Base-by-base conservation (phyloP, 164 flowering plant species). In the Stephania yunnanensis region DNA sequence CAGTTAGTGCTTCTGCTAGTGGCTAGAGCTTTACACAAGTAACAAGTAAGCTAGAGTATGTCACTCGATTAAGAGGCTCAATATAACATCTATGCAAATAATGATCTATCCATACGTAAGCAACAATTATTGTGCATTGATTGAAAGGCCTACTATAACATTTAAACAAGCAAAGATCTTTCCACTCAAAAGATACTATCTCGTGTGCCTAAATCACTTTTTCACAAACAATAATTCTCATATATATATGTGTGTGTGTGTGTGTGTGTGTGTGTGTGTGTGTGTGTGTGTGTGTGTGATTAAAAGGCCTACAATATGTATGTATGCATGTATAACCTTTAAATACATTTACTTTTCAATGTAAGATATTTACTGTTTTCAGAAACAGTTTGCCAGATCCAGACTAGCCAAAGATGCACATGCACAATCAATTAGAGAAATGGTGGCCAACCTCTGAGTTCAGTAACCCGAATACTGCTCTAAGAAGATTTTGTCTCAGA, bases 401-500 rank as follows among this genome's bases (percentile, higher is more conserved):
- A 29, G 1, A 3, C 15, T 1, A 58, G 45, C 45, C n/a, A 20
- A 15, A 70, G 71, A 70, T 53, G 63, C 11, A 13, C 11, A 70
- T 9, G 52, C 29, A n/a, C 29, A 71, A 71, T 22, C 25, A 71
- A 22, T 1, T 10, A 61, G 19, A 73, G 53, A 44, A 61, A 31
- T 42, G 36, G 25, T 44, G 2, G 30, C 73, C 67, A 67, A 93
- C 99, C 98, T 90, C 87, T 80, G 76, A 76, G 75, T 73, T 79
- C 44, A 89, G 77, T 50, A 83, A 78, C 71, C 86, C 78, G 69
- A 87, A 74, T 76, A 86, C 81, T 73, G 89, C 84, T 81, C 87
- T 86, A 69, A 93, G 75, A 6, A 93, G 88, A 77, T 81, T 85
- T 77, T 86, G 88, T 75, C 99, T 85, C 19, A 90, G 87, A 82